Evolutionary conservation across 192 early-diverging fungal species (phyloP), one percentile per base, ranked within the genome.

Genomic region (Umbelopsis ramanniana): DNA sequence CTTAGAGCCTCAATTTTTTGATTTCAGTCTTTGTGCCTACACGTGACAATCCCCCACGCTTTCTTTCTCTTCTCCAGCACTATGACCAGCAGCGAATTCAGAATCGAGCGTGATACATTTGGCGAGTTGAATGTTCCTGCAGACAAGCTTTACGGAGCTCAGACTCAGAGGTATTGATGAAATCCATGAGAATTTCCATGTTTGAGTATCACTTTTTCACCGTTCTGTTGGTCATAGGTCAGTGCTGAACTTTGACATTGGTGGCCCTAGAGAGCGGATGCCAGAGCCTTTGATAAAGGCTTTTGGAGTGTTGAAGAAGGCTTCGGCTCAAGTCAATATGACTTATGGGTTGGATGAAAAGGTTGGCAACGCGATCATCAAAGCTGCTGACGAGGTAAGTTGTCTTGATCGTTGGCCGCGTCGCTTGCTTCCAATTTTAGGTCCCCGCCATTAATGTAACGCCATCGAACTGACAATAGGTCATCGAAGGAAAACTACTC

Each of bases 231-330:
- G 40, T 43, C 19, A 46, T 68, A 92, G 89, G 63, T 97, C 95
- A 23, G 82, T 95, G 52, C 87, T 93, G 85, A 97, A 99, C 85
- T 99, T 99, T 83, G 89, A 97, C 72, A 99, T 99, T 80, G 95
- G 96, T 71, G 95, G 95, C 1, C 80, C 83, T 47, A 87, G 84
- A 52, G 97, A 97, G 75, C 87, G 92, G 67, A 99, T 99, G 94
- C 97, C 97, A 22, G 90, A 90, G 40, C 92, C 92, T 45, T 87
- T 99, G 45, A 96, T 99, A 85, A 89, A 90, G 76, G 96, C 95
- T 11, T 95, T 97, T 84, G 96, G 92, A 66, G 84, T 96, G 40
- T 76, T 97, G 81, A 99, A 99, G 84, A 94, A 93, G 83, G 93
- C 95, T 19, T 94, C 94, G 7, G 96, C 96, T 21, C 85, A 86